Percentiles rank a stretch among this genome's conserved stretches.
Conservation (phyloP, 1,139 yeast species). For the Hyphopichia burtonii region DNA sequence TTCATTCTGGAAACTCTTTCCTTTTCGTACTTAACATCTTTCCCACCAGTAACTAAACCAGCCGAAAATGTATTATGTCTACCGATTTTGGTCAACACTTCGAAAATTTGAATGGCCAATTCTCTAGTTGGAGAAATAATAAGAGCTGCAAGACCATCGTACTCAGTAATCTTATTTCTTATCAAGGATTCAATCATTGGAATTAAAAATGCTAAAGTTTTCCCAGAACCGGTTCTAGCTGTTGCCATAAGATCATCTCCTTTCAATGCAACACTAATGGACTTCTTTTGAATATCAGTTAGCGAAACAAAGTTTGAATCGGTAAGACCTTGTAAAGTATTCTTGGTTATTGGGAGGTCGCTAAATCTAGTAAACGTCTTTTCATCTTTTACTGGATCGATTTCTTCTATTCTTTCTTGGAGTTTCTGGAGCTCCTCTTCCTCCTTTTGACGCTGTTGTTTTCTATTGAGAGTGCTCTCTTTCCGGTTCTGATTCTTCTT, state of each 20-base stretch:
- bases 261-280: constrained; percentile 75
- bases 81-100: constrained; percentile 84
- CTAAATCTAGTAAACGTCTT: constrained; percentile 40
- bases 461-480: constrained; percentile 19
- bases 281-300: constrained; percentile 82
- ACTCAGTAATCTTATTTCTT: constrained; percentile 77
- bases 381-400: constrained; percentile 41
- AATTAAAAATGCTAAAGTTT: constrained; percentile 82
- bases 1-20: constrained; percentile 84
- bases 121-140: constrained; percentile 87
- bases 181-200: constrained; percentile 77
- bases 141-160: constrained; percentile 91
- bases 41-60: constrained; percentile 95
- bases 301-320: constrained; percentile 69
- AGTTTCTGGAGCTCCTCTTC: constrained; percentile 45
- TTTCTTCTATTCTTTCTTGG: constrained; percentile 48
- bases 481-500: constrained; percentile 18
- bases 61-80: constrained; percentile 80
- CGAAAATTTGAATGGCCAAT: constrained; percentile 89
- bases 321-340: constrained; percentile 69
- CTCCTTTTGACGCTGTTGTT: constrained; percentile 33
- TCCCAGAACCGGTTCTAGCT: constrained; percentile 96
- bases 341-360: constrained; percentile 73
- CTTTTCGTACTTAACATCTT: constrained; percentile 82
- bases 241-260: constrained; percentile 88